Base-by-base conservation (phyloP, 2,329 filamentous ascomycete species). In the Clarireedia homoeocarpa region DNA sequence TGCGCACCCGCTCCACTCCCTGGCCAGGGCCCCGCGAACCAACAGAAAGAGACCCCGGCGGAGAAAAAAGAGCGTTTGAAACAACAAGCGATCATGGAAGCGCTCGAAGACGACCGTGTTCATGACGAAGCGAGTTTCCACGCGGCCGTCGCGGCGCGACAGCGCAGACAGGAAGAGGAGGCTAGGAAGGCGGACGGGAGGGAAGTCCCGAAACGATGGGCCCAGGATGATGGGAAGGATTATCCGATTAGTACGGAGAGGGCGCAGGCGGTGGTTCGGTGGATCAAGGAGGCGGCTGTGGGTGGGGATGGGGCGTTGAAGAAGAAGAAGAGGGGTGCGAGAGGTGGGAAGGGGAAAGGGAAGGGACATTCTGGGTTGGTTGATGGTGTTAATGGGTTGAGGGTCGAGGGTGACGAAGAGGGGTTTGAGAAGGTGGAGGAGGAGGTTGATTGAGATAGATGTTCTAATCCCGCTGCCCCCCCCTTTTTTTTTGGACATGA, bases 161-260 rank as follows among this genome's bases (percentile, higher is more conserved):
- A 87, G 66, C 74, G 76, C 36, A 71, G 80, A 24, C 75, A 78
- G 40, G 81, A 82, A 50, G 83, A 85, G 52, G 72, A 76, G 44
- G 62, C 59, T 38, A 58, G 61, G 47, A 66, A 59, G 38, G 64
- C 54, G 45, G 63, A 64, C 57, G 64, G 52, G 56, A 66, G 57
- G 54, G 62, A 62, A 55, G 59, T 66, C 49, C 67, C 64, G 5
- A 84, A 83, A 63, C 73, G 81, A 7, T 86, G 82, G 82, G 78
- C 80, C 5, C 77, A 82, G 55, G 84, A 86, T 52, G 81, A 85
- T 58, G 80, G 78, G 0, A 82, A 81, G 64, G 85, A 89, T 61
- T 88, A 87, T 67, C 81, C 82, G 2, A 83, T 89, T 60, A 76
- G 79, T 17, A 88, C 86, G 1, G 84, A 88, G 60, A 78, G 88